phyloP scores from a whole-genome alignment of 352 stramenopile genomes.

The Pilasporangium apinafurcum region DNA sequence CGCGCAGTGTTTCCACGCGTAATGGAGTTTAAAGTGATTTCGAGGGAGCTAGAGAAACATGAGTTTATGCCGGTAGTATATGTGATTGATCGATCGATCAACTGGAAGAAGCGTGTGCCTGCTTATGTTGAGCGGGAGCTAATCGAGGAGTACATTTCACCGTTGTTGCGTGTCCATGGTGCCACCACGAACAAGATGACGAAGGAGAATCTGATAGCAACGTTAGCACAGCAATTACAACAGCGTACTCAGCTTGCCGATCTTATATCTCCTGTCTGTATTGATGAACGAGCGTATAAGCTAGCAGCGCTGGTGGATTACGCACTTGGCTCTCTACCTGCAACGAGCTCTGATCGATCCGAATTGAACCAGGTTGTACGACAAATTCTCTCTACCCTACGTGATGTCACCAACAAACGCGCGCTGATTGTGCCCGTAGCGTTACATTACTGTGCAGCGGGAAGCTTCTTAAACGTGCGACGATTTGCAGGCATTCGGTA shows the following conservation, averaged over 20 bases:
- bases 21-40: conserved; percentile 79
- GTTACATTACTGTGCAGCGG: conserved; percentile 53
- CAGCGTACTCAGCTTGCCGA: conserved; percentile 43
- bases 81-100: conserved; percentile 49
- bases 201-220: conserved; percentile 5
- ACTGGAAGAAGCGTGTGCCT: conserved; percentile 45
- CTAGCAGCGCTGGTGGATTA: conserved; percentile 59
- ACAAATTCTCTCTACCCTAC: conserved; percentile 39
- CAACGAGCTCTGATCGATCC: conserved; percentile 18
- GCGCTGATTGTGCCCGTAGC: conserved; percentile 56
- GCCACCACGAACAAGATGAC: no score
- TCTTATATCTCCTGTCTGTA: conserved; percentile 18
- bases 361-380: conserved; percentile 47
- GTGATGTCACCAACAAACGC: conserved; percentile 25
- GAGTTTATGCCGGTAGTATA: conserved; percentile 76
- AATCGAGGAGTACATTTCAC: conserved; percentile 56
- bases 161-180: conserved; percentile 16
- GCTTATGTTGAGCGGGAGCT: conserved; percentile 37
- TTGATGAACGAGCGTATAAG: conserved; percentile 50
- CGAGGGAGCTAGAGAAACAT: conserved; percentile 62
- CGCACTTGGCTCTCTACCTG: conserved; percentile 1
- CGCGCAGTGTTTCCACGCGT: conserved; percentile 52
- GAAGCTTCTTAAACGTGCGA: conserved; percentile 32
- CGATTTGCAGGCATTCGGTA: conserved; percentile 56
- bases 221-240: conserved; percentile 23